Percentiles rank a stretch among this genome's conserved stretches.
These are phyloP conservation scores for Dryas drummondii DNA, from an alignment of 306 rosid species.

Conservation along the genomic window DNA sequence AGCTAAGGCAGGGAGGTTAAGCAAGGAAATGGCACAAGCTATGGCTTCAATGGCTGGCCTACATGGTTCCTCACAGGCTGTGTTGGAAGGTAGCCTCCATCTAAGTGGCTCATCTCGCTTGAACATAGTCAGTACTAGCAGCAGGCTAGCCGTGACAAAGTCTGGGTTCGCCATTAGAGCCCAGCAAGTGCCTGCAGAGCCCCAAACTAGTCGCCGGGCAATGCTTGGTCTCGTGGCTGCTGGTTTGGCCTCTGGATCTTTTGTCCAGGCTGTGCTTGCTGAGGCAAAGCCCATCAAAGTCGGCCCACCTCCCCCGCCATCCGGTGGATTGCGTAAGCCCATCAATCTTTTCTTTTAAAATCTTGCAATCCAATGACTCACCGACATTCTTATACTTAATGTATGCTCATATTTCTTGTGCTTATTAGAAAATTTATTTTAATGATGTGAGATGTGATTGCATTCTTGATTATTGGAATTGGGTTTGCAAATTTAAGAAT, in stretches of 20 bases:
- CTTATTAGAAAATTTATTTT: no score
- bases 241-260: slow-evolving; percentile 77
- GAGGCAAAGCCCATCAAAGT: slow-evolving; percentile 81
- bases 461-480: no score
- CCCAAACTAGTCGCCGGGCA: slow-evolving; percentile 69
- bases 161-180: slow-evolving; percentile 54
- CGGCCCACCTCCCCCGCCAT: slow-evolving; percentile 83
- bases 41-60: slow-evolving; percentile 92
- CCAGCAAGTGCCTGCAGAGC: slow-evolving; percentile 49
- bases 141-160: slow-evolving; percentile 40
- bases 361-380: no score
- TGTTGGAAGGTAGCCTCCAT: slow-evolving; percentile 71
- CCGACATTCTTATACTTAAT: no score
- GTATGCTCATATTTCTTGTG: no score
- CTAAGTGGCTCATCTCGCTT: slow-evolving; percentile 58
- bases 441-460: no score
- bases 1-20: not conserved
- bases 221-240: slow-evolving; percentile 77
- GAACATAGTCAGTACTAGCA: slow-evolving; percentile 32
- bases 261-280: slow-evolving; percentile 86
- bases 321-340: slow-evolving; percentile 94
- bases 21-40: slow-evolving; percentile 63
- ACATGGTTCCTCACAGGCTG: slow-evolving; percentile 70
- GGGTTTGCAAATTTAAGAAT: no score
- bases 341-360: not conserved